phyloP scores from a whole-genome alignment of 1,139 yeast genomes.

The Saccharomycopsis hybrid region DNA sequence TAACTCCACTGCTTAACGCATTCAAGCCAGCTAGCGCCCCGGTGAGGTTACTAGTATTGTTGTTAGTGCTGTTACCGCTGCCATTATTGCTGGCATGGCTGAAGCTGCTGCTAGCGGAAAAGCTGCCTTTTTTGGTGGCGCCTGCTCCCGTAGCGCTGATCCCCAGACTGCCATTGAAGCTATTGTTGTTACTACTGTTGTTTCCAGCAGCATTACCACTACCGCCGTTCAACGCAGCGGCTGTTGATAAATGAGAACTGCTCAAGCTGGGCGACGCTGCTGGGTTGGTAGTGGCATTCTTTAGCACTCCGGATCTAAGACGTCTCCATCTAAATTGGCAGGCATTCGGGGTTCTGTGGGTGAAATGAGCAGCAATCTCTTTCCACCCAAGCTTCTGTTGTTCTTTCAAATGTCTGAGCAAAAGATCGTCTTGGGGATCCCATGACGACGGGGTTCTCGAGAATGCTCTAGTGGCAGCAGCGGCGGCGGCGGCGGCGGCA shows the following conservation, averaged over 20 bases:
- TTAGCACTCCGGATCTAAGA: conserved; percentile 55
- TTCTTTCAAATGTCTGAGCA: conserved; percentile 64
- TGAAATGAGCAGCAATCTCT: conserved; percentile 63
- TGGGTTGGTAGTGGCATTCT: conserved; percentile 24
- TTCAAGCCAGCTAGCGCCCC: conserved; percentile 13
- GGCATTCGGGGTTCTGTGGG: conserved; percentile 68
- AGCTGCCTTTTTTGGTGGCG: background rate
- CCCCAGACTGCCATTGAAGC: no score
- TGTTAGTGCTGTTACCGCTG: no score
- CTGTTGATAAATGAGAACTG: background rate
- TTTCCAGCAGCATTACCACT: no score
- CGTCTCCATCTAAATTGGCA: conserved; percentile 79
- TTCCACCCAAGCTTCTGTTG: conserved; percentile 72
- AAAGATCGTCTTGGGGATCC: conserved; percentile 68
- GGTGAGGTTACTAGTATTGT: background rate
- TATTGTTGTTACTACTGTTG: no score
- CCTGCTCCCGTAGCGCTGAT: background rate
- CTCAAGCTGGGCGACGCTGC: conserved; percentile 5
- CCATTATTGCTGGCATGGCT: background rate
- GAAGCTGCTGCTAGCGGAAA: background rate
- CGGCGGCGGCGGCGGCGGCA: conserved; percentile 15
- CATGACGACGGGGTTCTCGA: conserved; percentile 59
- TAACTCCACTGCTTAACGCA: conserved; percentile 10
- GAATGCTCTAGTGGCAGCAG: conserved; percentile 29
- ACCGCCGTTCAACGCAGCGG: background rate